These are phyloP conservation scores for Wickerhamiella slavikovae DNA, from an alignment of 805 yeast species.

Conservation along the genomic window DNA sequence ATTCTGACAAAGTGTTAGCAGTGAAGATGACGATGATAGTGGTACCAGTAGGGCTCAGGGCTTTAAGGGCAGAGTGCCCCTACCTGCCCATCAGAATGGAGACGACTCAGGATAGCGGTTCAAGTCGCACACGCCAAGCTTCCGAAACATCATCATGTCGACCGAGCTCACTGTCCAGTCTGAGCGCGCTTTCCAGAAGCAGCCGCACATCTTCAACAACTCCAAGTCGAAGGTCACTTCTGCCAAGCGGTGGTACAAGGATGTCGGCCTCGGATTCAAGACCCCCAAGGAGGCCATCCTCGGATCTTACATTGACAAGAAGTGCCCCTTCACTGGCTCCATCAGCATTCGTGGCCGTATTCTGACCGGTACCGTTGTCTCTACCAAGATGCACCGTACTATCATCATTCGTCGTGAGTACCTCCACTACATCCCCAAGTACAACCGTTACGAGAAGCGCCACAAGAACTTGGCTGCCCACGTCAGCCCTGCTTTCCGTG, in stretches of 20 bases:
- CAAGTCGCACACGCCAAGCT: not conserved
- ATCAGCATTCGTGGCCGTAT: constrained; percentile 99
- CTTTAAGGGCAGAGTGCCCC: not conserved
- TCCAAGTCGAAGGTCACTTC: constrained; percentile 98
- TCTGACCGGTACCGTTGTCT: constrained; percentile 97
- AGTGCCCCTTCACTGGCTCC: constrained; percentile 96
- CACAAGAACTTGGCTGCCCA: constrained; percentile 99
- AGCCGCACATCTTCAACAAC: constrained; percentile 99
- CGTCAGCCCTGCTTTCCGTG: constrained; percentile 99
- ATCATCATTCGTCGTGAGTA: constrained; percentile 99
- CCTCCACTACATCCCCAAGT: constrained; percentile 99
- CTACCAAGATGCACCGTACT: constrained; percentile 99
- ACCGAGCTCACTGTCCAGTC: constrained; percentile 99
- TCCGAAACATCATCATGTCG: constrained; percentile 37
- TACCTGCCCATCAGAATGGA: not conserved
- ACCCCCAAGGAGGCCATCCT: constrained; percentile 98
- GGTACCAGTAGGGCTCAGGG: constrained; percentile 1
- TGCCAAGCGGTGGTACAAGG: constrained; percentile 99
- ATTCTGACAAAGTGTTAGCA: no score
- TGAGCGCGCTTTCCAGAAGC: constrained; percentile 99
- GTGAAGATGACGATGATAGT: no score
- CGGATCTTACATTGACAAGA: constrained; percentile 98
- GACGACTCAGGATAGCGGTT: not conserved
- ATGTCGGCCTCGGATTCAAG: constrained; percentile 99
- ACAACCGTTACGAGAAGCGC: constrained; percentile 99